A percentile compares a stretch with the other conserved stretches of the same genome.
These are phyloP conservation scores for Neostapfia colusana DNA, from an alignment of 176 grass and related monocot genomes.

Conservation along the genomic window DNA sequence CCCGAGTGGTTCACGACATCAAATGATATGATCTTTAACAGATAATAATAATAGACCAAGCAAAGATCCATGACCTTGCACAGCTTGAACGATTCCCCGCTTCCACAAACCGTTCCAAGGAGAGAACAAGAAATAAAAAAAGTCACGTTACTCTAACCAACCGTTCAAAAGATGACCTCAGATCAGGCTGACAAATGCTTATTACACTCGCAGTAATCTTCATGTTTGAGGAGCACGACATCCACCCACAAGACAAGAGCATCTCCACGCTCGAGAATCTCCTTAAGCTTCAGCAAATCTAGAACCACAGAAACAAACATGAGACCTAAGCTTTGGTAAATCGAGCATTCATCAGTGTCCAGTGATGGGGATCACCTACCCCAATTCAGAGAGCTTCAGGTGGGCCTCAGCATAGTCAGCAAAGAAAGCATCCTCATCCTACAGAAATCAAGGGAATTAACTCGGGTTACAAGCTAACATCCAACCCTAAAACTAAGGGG, in stretches of 20 bases:
- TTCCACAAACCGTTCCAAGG: neutral
- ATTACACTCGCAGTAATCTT: conserved; percentile 41
- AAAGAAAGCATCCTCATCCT: conserved; percentile 95
- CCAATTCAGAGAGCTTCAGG: conserved; percentile 81
- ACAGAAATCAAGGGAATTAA: neutral
- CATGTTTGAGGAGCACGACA: conserved; percentile 21
- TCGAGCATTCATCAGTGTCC: neutral
- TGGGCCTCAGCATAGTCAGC: conserved; percentile 79
- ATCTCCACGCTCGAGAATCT: neutral
- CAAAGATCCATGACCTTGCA: neutral
- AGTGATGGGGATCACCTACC: conserved; percentile 42
- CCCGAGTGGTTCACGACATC: neutral
- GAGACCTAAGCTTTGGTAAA: neutral
- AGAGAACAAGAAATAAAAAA: neutral
- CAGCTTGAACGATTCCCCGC: neutral
- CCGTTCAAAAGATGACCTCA: conserved; percentile 23
- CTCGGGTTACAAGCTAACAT: neutral
- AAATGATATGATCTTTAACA: neutral
- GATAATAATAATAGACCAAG: neutral
- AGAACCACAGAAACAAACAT: conserved; percentile 13
- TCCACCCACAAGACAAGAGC: neutral
- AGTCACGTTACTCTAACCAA: conserved; percentile 20
- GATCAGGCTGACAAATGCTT: conserved; percentile 43
- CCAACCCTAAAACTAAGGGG: neutral
- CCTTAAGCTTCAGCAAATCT: conserved; percentile 67